phyloP scores from a whole-genome alignment of 371 early-diverging fungal genomes.

The Apophysomyces trapeziformis region DNA sequence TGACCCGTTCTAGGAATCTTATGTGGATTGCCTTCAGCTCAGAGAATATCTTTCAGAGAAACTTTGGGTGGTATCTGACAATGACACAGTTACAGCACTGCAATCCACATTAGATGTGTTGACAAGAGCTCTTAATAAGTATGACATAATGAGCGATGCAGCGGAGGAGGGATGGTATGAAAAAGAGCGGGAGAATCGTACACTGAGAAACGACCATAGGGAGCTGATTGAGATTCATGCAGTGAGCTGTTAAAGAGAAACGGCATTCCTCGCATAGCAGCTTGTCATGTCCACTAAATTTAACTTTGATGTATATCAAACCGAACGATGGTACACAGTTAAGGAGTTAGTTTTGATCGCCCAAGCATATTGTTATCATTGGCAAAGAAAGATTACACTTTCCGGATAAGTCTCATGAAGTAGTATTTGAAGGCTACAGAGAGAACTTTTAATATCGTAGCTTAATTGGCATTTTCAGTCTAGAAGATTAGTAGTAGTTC shows the following conservation, averaged over 20 bases:
- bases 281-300: too few relatives aligned
- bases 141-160: constrained; percentile 39
- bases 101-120: constrained; percentile 41
- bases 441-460: too few relatives aligned
- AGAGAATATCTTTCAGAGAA: constrained; percentile 47
- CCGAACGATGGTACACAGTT: too few relatives aligned
- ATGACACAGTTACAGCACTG: constrained; percentile 34
- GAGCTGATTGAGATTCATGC: constrained; percentile 14
- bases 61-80: constrained; percentile 45
- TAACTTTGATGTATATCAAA: too few relatives aligned
- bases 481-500: too few relatives aligned
- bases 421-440: too few relatives aligned
- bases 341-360: too few relatives aligned
- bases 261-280: too few relatives aligned
- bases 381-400: too few relatives aligned
- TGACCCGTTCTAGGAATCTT: constrained; percentile 33
- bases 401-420: too few relatives aligned
- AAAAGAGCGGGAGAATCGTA: not conserved
- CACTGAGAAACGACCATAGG: constrained; percentile 8
- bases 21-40: constrained; percentile 41
- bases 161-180: constrained; percentile 28
- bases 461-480: too few relatives aligned
- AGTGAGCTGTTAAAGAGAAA: not conserved
- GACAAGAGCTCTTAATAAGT: constrained; percentile 25
- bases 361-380: too few relatives aligned